Evolutionary conservation across 169 alveolate genomes (phyloP).

Genomic region (Plasmodium falciparum): DNA sequence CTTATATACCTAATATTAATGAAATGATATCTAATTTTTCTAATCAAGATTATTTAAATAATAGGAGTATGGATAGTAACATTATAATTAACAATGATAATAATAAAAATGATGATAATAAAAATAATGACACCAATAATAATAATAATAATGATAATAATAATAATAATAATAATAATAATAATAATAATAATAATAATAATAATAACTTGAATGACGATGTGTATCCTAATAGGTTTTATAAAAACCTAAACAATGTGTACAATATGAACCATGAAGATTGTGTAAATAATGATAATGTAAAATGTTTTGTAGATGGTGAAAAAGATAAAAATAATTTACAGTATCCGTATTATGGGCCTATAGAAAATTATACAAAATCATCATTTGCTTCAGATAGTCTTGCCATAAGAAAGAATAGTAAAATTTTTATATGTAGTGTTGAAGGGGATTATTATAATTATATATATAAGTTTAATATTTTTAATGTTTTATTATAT

Average conservation of each 20-base stretch:
- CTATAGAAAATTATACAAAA: neutral
- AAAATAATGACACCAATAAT: neutral
- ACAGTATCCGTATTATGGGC: neutral
- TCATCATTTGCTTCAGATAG: neutral
- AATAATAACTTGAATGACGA: neutral
- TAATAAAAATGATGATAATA: neutral
- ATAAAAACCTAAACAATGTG: neutral
- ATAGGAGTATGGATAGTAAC: neutral
- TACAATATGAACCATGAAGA: neutral
- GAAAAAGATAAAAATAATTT: neutral
- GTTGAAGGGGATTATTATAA: conserved; percentile 55
- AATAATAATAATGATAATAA: neutral
- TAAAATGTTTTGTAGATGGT: neutral
- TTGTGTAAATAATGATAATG: no score
- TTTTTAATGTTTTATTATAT: conserved; percentile 21
- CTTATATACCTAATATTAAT: conserved; percentile 32
- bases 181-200: neutral
- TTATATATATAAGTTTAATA: conserved; percentile 23
- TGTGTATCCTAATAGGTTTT: neutral
- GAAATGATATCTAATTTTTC: conserved; percentile 8
- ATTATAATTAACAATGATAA: neutral
- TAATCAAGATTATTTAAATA: neutral
- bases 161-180: neutral
- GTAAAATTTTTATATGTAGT: conserved; percentile 57
- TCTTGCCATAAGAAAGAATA: conserved; percentile 18